These are phyloP conservation scores for Silene coronaria DNA, from an alignment of 179 eudicot genomes.

Conservation along the genomic window DNA sequence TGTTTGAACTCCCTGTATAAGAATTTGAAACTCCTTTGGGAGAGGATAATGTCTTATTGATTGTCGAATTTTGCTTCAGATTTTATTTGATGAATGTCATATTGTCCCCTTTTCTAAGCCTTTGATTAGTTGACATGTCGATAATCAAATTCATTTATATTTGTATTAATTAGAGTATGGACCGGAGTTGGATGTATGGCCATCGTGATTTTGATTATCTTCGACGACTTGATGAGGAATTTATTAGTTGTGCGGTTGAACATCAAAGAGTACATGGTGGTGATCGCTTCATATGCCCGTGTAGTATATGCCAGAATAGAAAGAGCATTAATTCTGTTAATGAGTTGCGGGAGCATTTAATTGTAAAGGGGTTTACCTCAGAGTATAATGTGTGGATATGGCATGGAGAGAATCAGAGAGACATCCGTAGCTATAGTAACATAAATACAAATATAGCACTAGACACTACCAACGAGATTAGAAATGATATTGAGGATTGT, in stretches of 20 bases:
- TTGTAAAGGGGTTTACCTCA: not conserved
- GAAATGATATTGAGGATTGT: no score
- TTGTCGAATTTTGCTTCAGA: not conserved
- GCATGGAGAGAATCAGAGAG: no score
- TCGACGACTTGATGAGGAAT: no score
- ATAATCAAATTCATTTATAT: no score
- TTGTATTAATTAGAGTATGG: no score
- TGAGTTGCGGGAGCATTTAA: not conserved
- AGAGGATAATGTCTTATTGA: conserved; percentile 5
- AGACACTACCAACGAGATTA: no score
- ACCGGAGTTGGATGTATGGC: no score
- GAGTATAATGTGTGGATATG: no score
- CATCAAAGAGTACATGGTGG: not conserved
- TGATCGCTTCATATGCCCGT: not conserved
- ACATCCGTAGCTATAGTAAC: no score
- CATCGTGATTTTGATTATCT: no score
- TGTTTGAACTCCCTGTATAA: conserved; percentile 8
- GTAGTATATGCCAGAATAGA: not conserved
- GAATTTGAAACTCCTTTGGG: conserved; percentile 26
- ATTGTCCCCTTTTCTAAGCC: not conserved
- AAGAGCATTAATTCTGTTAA: not conserved
- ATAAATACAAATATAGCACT: no score
- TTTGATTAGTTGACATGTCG: not conserved
- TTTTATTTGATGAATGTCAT: not conserved
- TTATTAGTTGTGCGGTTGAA: no score